Evolutionary conservation across 345 rosid genomes (phyloP).

Genomic region (Salix exigua): DNA sequence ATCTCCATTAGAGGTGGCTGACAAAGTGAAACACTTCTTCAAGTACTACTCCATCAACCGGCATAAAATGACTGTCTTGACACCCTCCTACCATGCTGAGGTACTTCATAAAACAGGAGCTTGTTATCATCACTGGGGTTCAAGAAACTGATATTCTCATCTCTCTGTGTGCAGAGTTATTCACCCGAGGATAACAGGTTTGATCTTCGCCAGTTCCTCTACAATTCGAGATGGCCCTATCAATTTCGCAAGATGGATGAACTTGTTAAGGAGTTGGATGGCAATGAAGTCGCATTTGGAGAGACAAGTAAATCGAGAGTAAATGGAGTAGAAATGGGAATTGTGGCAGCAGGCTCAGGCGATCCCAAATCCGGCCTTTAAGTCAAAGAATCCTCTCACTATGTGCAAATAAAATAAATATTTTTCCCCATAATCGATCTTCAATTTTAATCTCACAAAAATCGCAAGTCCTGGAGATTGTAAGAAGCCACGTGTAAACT

Average conservation of each 20-base stretch:
- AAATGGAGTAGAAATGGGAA: constrained; percentile 18
- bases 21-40: constrained; percentile 92
- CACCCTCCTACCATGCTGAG: constrained; percentile 97
- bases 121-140: background rate
- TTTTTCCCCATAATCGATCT: background rate
- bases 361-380: constrained; percentile 31
- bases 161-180: constrained; percentile 53
- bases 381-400: background rate
- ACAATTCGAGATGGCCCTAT: constrained; percentile 78
- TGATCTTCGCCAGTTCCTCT: constrained; percentile 85
- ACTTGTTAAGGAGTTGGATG: constrained; percentile 57
- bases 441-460: background rate
- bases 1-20: constrained; percentile 79
- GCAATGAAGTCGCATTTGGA: constrained; percentile 47
- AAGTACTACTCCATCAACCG: constrained; percentile 89
- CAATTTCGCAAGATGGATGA: constrained; percentile 85
- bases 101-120: constrained; percentile 27
- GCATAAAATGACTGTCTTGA: constrained; percentile 90
- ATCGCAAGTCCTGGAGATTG: background rate
- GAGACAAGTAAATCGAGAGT: constrained; percentile 14
- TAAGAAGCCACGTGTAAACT: background rate
- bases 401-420: background rate
- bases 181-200: constrained; percentile 94
- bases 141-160: background rate
- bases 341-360: constrained; percentile 28